Base-by-base conservation (phyloP, 768 basidiomycete genomes). In the Suillus placidus region DNA sequence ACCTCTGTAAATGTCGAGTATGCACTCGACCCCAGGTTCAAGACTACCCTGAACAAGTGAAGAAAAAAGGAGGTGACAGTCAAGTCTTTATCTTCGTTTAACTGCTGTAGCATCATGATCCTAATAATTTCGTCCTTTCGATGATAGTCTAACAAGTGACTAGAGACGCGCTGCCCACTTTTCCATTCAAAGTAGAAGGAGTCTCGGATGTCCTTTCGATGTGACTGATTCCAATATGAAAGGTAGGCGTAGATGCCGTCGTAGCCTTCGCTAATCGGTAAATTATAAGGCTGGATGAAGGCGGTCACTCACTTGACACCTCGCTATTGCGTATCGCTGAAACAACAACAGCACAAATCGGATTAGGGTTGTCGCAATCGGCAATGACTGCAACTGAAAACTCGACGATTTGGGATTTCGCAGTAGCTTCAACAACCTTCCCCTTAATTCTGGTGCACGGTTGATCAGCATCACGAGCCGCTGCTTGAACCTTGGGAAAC, bases 141-240 rank as follows among this genome's bases (percentile, higher is more conserved):
- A 37, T 37, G 55, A 56, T 14, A 35, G 35, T 56, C 35, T 13
- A 56, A 56, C 55, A 56, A 56, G 35, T 35, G n/a, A 56, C 55
- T 56, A 5, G n/a, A 23, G 55, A 56, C 55, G 23, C 34, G n/a
- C 55, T 37, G 35, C 12, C 20, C 20, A n/a, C 1, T 26, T 1
- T 5, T 0, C 45, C 45, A 47, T n/a, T 14, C 1, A 7, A 35
- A 35, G 4, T 34, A 26, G 26, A 2, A 18, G 8, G 4, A 34
- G 18, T 54, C 32, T 34, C 35, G 34, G 6, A n/a, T n/a, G 2
- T n/a, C 10, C 16, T 45, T n/a, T 45, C 20, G 8, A 45, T 20
- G 45, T 12, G 45, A 47, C 45, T n/a, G 20, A 7, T 35, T n/a
- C 6, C 54, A 5, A n/a, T 18, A 20, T 12, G 54, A 56, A 34